Evolutionary conservation across 139 green algal genomes (phyloP).

Genomic region (Microglena sp.): DNA sequence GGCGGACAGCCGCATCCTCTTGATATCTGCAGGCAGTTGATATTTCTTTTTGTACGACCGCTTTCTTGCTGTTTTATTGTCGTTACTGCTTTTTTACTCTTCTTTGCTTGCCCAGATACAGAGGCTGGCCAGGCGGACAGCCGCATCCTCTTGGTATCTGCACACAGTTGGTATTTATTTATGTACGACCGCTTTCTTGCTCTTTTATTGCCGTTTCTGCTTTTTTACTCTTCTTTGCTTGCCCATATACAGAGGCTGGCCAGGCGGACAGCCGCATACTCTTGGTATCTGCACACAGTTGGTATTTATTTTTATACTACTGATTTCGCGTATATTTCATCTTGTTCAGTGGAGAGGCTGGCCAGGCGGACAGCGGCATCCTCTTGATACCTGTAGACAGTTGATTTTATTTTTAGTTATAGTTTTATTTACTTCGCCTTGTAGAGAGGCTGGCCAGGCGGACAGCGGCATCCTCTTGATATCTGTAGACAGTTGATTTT

Average conservation of each 20-base stretch:
- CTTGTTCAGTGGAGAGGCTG: no score
- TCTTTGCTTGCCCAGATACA: no score
- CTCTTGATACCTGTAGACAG: slow-evolving; percentile 21
- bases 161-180: not conserved
- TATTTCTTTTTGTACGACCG: no score
- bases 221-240: no score
- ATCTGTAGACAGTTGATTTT: slow-evolving; percentile 12
- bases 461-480: slow-evolving; percentile 13
- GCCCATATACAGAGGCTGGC: slow-evolving; percentile 11
- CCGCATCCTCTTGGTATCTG: slow-evolving; percentile 23
- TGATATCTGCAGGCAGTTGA: slow-evolving; percentile 15
- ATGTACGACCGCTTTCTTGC: no score
- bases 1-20: slow-evolving; percentile 9
- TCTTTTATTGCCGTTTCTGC: no score
- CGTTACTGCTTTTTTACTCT: no score
- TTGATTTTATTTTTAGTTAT: not conserved
- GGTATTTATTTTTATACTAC: no score
- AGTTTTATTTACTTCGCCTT: no score
- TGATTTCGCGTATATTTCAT: no score
- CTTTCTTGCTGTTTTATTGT: no score
- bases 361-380: slow-evolving; percentile 4
- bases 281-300: slow-evolving; percentile 16
- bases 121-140: slow-evolving; percentile 3
- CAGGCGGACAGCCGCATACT: slow-evolving; percentile 9
- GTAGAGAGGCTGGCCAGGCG: slow-evolving; percentile 9